phyloP scores from a whole-genome alignment of 768 basidiomycete species.

The Phylloporus arenicola region DNA sequence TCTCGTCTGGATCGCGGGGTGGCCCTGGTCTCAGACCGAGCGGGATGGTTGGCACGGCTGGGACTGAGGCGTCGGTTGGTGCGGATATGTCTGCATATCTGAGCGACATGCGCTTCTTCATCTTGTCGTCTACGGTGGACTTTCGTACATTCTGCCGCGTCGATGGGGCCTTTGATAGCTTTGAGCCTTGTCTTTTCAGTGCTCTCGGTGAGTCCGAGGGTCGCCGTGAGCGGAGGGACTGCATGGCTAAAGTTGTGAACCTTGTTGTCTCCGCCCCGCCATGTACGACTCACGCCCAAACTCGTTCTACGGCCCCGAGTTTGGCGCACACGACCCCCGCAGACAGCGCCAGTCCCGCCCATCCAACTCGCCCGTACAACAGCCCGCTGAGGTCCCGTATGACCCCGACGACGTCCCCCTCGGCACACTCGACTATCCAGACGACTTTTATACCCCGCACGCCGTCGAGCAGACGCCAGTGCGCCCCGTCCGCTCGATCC shows the following conservation, averaged over 20 bases:
- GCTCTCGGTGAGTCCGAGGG: constrained; percentile 40
- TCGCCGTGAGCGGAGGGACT: constrained; percentile 50
- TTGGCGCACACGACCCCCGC: constrained; percentile 2
- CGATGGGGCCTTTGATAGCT: constrained; percentile 25
- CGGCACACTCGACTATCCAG: constrained; percentile 28
- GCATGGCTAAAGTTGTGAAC: constrained; percentile 34
- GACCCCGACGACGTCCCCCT: constrained; percentile 40
- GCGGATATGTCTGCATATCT: constrained; percentile 83
- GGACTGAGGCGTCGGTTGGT: constrained; percentile 53
- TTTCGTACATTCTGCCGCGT: constrained; percentile 42
- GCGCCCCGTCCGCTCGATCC: constrained; percentile 50
- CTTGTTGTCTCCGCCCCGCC: constrained; percentile 13
- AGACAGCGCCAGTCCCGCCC: constrained; percentile 10
- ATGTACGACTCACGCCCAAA: constrained; percentile 35
- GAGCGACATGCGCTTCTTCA: constrained; percentile 94
- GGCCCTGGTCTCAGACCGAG: constrained; percentile 35
- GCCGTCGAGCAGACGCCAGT: constrained; percentile 22
- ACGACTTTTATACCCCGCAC: constrained; percentile 36
- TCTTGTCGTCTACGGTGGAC: constrained; percentile 71
- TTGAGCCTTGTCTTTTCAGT: constrained; percentile 30
- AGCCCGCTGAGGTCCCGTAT: constrained; percentile 28
- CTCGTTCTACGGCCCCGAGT: constrained; percentile 31
- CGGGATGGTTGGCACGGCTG: constrained; percentile 56
- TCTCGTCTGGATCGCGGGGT: constrained; percentile 43
- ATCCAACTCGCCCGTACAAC: constrained; percentile 23